phyloP scores from a whole-genome alignment of 768 basidiomycete species.

The Albatrellus ellisii region DNA sequence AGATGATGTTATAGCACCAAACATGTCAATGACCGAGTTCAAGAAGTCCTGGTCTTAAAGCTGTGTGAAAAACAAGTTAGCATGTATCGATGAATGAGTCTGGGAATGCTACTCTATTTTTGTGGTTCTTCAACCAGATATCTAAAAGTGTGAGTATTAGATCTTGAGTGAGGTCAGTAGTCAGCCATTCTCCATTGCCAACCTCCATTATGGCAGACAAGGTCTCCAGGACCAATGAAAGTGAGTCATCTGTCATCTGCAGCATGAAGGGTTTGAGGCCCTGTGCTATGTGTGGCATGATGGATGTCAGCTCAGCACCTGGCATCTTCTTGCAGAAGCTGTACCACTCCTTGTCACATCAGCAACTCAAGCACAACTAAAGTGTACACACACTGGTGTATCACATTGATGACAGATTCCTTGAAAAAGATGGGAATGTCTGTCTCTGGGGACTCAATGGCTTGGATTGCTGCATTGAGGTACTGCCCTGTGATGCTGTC shows the following conservation, averaged over 20 bases:
- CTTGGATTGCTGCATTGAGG: constrained; percentile 74
- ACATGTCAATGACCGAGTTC: constrained; percentile 72
- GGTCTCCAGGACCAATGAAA: constrained; percentile 80
- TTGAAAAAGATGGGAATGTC: constrained; percentile 88
- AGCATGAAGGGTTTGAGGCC: constrained; percentile 76
- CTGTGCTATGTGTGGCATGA: constrained; percentile 62
- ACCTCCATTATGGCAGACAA: constrained; percentile 69
- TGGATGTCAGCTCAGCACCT: constrained; percentile 43
- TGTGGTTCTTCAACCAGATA: constrained; percentile 79
- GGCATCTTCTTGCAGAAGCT: constrained; percentile 63
- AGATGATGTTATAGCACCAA: constrained; percentile 55
- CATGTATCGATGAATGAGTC: not conserved
- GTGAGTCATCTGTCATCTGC: constrained; percentile 72
- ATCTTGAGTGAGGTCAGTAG: constrained; percentile 46
- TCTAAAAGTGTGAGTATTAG: constrained; percentile 58
- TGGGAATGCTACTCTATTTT: constrained; percentile 34
- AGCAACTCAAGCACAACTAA: not conserved
- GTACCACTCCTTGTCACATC: constrained; percentile 5
- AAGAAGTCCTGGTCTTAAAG: constrained; percentile 81
- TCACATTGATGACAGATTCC: constrained; percentile 84
- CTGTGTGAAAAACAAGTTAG: not conserved
- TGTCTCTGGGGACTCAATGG: constrained; percentile 59
- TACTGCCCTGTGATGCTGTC: constrained; percentile 69
- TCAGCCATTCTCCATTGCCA: constrained; percentile 61
- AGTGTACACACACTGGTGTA: constrained; percentile 87